A percentile compares a stretch with the other conserved stretches of the same genome.
Conservation (phyloP, 2,329 filamentous ascomycete genomes). For the Penicillium sp. region DNA sequence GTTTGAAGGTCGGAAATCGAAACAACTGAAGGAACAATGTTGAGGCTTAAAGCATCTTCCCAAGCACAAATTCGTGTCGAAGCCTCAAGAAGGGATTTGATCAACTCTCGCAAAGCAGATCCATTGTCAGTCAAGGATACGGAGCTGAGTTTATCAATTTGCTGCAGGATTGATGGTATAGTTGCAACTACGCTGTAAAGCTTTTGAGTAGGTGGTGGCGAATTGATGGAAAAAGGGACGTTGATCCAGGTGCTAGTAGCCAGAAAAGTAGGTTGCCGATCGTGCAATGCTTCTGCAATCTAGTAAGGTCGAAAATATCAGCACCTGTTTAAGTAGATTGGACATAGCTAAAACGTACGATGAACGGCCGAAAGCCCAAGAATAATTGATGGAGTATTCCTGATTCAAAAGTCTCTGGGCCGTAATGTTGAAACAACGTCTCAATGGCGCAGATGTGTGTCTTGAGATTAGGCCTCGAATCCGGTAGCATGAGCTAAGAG, state of each 20-base stretch:
- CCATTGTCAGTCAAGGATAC: too few relatives aligned
- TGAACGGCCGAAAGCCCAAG: conserved; percentile 43
- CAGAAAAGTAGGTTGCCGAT: conserved; percentile 36
- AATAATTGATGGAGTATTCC: conserved; percentile 44
- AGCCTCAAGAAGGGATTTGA: not conserved
- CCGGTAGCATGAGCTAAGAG: conserved; percentile 37
- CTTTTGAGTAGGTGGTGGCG: conserved; percentile 35
- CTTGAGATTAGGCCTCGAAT: conserved; percentile 24
- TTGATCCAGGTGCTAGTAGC: conserved; percentile 32
- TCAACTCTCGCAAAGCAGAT: not conserved
- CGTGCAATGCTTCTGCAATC: conserved; percentile 36
- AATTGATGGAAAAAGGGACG: conserved; percentile 32
- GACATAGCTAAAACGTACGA: conserved; percentile 30
- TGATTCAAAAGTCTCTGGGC: conserved; percentile 33
- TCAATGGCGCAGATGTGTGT: conserved; percentile 42
- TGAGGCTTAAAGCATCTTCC: not conserved
- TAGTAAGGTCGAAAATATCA: conserved; percentile 7
- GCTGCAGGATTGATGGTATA: conserved; percentile 18
- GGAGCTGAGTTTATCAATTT: conserved; percentile 16
- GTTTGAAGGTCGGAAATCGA: not conserved
- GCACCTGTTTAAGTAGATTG: too few relatives aligned
- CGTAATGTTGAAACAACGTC: conserved; percentile 36
- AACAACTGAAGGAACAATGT: not conserved
- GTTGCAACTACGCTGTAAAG: not conserved
- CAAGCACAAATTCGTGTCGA: not conserved